A percentile compares a stretch with the other conserved stretches of the same genome.
phyloP scores from a whole-genome alignment of 192 early-diverging fungal genomes.

The Rhizophagus sp. region DNA sequence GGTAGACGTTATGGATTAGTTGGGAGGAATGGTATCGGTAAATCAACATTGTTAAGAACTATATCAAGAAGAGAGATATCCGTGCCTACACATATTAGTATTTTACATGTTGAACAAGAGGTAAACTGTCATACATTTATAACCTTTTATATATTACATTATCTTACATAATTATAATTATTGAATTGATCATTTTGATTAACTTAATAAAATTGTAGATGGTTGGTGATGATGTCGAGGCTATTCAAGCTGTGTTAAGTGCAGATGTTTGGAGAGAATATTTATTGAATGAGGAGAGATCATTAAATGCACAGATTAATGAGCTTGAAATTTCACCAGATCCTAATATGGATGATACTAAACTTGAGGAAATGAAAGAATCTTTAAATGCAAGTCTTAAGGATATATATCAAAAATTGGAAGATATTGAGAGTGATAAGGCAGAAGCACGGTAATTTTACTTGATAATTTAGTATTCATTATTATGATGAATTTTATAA shows the following conservation, averaged over 20 bases:
- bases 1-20: conserved; percentile 96
- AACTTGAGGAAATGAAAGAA: conserved; percentile 52
- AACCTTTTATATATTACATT: neutral
- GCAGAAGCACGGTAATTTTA: conserved; percentile 78
- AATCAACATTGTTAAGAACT: conserved; percentile 78
- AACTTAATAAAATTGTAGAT: conserved; percentile 56
- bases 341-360: conserved; percentile 52
- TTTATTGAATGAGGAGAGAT: conserved; percentile 83
- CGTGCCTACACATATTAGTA: conserved; percentile 87
- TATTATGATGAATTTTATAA: neutral
- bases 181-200: neutral
- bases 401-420: conserved; percentile 80
- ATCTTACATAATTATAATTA: neutral
- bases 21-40: conserved; percentile 89
- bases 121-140: conserved; percentile 36
- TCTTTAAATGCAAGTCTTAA: conserved; percentile 64
- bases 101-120: conserved; percentile 98
- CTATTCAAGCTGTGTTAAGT: conserved; percentile 85
- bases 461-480: neutral
- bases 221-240: conserved; percentile 84
- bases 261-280: conserved; percentile 93
- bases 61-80: conserved; percentile 83
- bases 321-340: conserved; percentile 52
- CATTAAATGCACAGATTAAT: conserved; percentile 56
- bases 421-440: conserved; percentile 96